Evolutionary conservation across 2,329 filamentous ascomycete genomes (phyloP), one percentile per base, ranked within the genome.

Genomic region (Colletotrichum aenigma): DNA sequence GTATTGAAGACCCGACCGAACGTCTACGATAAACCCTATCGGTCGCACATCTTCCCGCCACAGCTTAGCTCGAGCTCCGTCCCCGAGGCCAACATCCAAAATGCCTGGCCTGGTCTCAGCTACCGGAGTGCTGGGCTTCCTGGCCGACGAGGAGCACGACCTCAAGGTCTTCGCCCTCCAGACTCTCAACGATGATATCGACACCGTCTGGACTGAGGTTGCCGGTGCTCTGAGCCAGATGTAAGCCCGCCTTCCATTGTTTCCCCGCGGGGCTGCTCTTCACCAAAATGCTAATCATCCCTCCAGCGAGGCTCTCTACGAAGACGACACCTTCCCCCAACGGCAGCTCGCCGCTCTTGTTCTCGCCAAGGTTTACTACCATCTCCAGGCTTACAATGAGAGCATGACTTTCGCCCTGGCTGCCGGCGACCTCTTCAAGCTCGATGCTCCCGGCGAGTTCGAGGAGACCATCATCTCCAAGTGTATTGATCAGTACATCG

Each of bases 381-480:
- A 99, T 84, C 93, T 99, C 69, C 96, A 98, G 87, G 97, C 97
- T 85, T 99, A 99, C 89, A 97, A 98, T 84, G 97, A 99, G 88
- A 98, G 96, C 86, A 98, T 99, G 96, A 94, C 95, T 68, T 98
- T 99, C 86, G 97, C 97, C 78, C 92, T 99, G 61, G 96, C 96
- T 75, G 96, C 97, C 28, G 97, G 97, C 76, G 95, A 98, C 83
- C 93, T 98, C 66, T 98, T 99, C 89, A 95, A 97, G 87, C 91
- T 98, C 79, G 95, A 98, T 82, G 91, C 93, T 70, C 94, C 95
- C 68, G 94, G 95, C 85, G 97, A 99, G 88, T 99, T 98, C 82
- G 97, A 99, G 86, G 96, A 99, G 88, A 99, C 97, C 73, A 98
- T 99, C 87, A 96, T 98, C 85, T 96, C 96, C 76, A 98, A 97